Base-by-base conservation (phyloP, 164 flowering plant genomes). In the Vitis rotundifolia region DNA sequence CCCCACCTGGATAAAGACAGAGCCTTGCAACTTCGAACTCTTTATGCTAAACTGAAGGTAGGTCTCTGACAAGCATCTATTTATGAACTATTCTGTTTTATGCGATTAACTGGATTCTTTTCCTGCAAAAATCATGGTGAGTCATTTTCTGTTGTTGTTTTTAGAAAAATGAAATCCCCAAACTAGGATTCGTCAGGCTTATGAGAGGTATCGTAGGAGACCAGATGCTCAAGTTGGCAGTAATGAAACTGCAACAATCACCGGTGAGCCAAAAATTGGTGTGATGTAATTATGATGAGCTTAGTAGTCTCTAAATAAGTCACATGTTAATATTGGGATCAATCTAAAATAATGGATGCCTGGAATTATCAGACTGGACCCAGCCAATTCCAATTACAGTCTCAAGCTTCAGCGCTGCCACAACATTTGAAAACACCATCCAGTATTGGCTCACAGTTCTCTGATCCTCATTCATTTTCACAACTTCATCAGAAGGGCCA, bases 1-100 rank as follows among this genome's bases (percentile, higher is more conserved):
- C 90, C 97, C 26, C 93, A 89, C 67, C 97, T 95, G 58, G 97
- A 93, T 73, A 88, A 89, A 76, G 99, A 95, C 71, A 89, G 84
- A 76, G 84, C 81, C 12, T 81, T 86, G 93, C 94, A 91, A 75
- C 94, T 93, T 70, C 76, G 78, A 28, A 78, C 88, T 19, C 71
- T 93, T 48, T 91, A 82, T 84, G 54, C 18, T 50, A 89, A 79
- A 83, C 78, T 95, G 72, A 89, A 80, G 94, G 98, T 93, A 55
- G 18, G 80, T 70, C 26, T 69, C 26, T 70, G 49, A 69, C 61
- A 16, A 50, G 8, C 29, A 64, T 55, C 64, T 72, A 2, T 52
- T 54, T 54, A 28, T 62, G 0, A 54, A 10, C 44, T 11, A 11
- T 72, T 69, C 16, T 26, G 11, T 15, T 44, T 48, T 52, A 8